Evolutionary conservation across 1,139 yeast genomes (phyloP).

Genomic region (Scheffersomyces quercinus): DNA sequence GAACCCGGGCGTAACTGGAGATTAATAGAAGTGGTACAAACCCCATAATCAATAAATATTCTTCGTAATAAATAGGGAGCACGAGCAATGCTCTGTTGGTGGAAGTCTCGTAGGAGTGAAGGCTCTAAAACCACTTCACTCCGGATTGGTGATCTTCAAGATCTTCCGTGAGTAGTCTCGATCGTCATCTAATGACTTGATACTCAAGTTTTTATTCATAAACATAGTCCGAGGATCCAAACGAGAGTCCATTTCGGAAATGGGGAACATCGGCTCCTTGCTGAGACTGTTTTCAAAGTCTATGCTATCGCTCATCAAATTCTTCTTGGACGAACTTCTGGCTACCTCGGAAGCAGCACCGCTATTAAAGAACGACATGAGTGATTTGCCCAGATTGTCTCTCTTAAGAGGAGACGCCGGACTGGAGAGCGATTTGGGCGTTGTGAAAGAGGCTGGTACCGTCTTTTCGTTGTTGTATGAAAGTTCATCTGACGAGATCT

Average conservation of each 20-base stretch:
- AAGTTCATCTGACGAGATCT: slow-evolving; percentile 31
- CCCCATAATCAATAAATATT: too few species aligned
- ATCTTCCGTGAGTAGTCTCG: slow-evolving; percentile 72
- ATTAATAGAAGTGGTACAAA: too few species aligned
- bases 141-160: slow-evolving; percentile 70
- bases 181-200: slow-evolving; percentile 70
- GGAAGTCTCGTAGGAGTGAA: too few species aligned
- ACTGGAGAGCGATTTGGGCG: slow-evolving; percentile 12
- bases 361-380: slow-evolving; percentile 30
- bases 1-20: too few species aligned
- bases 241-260: slow-evolving; percentile 65
- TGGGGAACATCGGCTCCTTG: slow-evolving; percentile 28
- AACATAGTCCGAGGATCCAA: slow-evolving; percentile 69
- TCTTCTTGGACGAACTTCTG: slow-evolving; percentile 37
- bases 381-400: slow-evolving; percentile 38
- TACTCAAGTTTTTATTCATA: slow-evolving; percentile 56
- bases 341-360: slow-evolving; percentile 23
- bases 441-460: slow-evolving; percentile 12
- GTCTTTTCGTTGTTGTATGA: slow-evolving; percentile 24
- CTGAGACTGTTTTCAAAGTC: too few species aligned
- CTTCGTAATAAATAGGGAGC: too few species aligned
- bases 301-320: slow-evolving; percentile 13
- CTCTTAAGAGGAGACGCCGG: slow-evolving; percentile 25
- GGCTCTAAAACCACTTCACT: slow-evolving; percentile 5
- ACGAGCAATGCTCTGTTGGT: too few species aligned